phyloP scores from a whole-genome alignment of 331 rosid genomes.

The Malus hybrid region DNA sequence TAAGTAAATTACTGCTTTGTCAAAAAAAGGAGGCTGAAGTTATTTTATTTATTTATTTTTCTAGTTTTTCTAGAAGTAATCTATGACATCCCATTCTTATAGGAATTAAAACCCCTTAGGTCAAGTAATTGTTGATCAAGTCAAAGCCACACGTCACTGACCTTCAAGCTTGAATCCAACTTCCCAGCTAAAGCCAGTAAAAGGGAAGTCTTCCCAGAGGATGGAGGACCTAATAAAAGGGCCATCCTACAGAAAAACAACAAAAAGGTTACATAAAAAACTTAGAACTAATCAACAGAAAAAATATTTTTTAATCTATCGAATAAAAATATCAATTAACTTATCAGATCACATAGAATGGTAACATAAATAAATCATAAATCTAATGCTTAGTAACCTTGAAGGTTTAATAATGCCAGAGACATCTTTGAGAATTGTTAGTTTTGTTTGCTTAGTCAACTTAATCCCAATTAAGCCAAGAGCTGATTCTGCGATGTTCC shows the following conservation, averaged over 20 bases:
- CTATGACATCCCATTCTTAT: too few species aligned
- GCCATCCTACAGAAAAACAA: constrained; percentile 54
- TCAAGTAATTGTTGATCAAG: too few species aligned
- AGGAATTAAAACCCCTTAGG: too few species aligned
- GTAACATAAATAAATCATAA: neutral
- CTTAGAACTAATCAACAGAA: neutral
- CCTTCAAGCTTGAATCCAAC: constrained; percentile 67
- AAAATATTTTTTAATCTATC: too few species aligned
- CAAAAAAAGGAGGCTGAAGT: too few species aligned
- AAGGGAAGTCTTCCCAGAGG: constrained; percentile 72
- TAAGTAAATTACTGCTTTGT: too few species aligned
- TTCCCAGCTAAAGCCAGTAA: constrained; percentile 85
- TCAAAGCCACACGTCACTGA: neutral
- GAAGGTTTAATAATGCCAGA: constrained; percentile 80
- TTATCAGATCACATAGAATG: neutral
- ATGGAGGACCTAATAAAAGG: constrained; percentile 26
- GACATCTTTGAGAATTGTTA: constrained; percentile 77
- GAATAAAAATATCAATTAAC: neutral
- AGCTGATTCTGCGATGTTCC: constrained; percentile 50
- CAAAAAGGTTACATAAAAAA: neutral
- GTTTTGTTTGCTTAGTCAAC: constrained; percentile 54
- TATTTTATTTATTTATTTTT: too few species aligned
- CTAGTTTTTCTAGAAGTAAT: too few species aligned
- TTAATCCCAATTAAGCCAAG: constrained; percentile 47
- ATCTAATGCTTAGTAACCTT: constrained; percentile 34